A percentile compares a stretch with the other conserved stretches of the same genome.
Conservation (phyloP, 2,329 filamentous ascomycete species). For the Penicillium sp. region DNA sequence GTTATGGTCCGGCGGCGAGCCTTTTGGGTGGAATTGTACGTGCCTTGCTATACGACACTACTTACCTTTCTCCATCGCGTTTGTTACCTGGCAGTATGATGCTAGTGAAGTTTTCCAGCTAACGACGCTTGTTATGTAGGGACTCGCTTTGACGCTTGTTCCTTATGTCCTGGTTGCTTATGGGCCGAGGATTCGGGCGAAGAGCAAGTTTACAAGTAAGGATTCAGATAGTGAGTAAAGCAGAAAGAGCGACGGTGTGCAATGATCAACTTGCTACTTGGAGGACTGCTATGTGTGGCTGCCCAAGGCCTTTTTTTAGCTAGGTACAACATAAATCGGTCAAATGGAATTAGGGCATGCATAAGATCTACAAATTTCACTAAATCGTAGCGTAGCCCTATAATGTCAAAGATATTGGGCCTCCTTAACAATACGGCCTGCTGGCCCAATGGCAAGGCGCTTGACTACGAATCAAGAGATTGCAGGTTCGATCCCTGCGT, state of each 20-base stretch:
- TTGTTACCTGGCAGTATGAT: too few relatives aligned
- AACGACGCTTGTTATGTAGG: slow-evolving; percentile 29
- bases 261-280: too few relatives aligned
- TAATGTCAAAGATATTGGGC: background rate
- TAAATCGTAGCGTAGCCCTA: background rate
- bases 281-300: too few relatives aligned
- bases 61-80: background rate
- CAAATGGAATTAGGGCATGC: background rate
- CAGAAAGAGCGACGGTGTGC: background rate
- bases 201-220: slow-evolving; percentile 74
- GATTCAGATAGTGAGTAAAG: slow-evolving; percentile 23
- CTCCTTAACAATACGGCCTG: slow-evolving; percentile 12
- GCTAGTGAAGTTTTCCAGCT: background rate
- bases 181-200: slow-evolving; percentile 72
- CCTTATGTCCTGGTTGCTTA: slow-evolving; percentile 82
- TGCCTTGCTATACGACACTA: background rate
- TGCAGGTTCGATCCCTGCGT: slow-evolving; percentile 47
- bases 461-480: slow-evolving; percentile 49
- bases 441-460: slow-evolving; percentile 32
- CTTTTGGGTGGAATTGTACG: slow-evolving; percentile 74
- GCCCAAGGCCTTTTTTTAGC: too few relatives aligned
- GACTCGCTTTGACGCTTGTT: slow-evolving; percentile 68
- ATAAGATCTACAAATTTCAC: background rate
- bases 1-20: slow-evolving; percentile 71
- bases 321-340: too few relatives aligned